Evolutionary conservation across 345 rosid species (phyloP).

Genomic region (Eucalyptus guilfoylei): DNA sequence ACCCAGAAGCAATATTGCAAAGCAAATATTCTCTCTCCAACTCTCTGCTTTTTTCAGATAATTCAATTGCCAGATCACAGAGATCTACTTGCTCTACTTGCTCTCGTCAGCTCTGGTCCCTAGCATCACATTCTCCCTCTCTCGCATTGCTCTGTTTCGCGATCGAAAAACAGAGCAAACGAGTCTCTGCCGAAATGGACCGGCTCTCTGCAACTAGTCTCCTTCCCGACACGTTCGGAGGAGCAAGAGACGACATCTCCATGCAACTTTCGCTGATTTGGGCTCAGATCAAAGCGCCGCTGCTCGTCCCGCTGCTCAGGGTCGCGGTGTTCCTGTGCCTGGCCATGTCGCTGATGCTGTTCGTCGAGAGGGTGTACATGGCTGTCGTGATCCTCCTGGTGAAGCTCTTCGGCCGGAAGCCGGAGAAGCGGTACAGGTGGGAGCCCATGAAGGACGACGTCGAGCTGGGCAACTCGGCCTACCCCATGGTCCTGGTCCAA

Average conservation of each 20-base stretch:
- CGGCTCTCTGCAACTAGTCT: conserved; percentile 9
- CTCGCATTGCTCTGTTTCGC: background rate
- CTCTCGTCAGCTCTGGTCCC: background rate
- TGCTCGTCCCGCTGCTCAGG: conserved; percentile 66
- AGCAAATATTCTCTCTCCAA: background rate
- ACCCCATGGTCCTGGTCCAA: conserved; percentile 90
- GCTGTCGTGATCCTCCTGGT: conserved; percentile 57
- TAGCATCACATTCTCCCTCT: background rate
- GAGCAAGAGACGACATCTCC: conserved; percentile 31
- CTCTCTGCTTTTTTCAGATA: background rate
- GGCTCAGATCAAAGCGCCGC: conserved; percentile 70
- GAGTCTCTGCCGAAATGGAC: conserved; percentile 16
- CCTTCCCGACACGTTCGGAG: background rate
- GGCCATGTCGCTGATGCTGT: conserved; percentile 84
- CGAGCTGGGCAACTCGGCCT: conserved; percentile 69
- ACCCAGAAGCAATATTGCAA: conserved; percentile 17
- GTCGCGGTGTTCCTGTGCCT: conserved; percentile 57
- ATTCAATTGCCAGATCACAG: background rate
- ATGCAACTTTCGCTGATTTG: conserved; percentile 39
- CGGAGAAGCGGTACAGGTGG: conserved; percentile 72
- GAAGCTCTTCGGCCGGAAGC: conserved; percentile 67
- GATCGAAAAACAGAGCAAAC: background rate
- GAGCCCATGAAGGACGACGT: conserved; percentile 82
- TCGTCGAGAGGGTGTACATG: conserved; percentile 82
- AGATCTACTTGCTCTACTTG: background rate